Base-by-base conservation (phyloP, 2,329 filamentous ascomycete genomes). In the Diaporthe vexans region DNA sequence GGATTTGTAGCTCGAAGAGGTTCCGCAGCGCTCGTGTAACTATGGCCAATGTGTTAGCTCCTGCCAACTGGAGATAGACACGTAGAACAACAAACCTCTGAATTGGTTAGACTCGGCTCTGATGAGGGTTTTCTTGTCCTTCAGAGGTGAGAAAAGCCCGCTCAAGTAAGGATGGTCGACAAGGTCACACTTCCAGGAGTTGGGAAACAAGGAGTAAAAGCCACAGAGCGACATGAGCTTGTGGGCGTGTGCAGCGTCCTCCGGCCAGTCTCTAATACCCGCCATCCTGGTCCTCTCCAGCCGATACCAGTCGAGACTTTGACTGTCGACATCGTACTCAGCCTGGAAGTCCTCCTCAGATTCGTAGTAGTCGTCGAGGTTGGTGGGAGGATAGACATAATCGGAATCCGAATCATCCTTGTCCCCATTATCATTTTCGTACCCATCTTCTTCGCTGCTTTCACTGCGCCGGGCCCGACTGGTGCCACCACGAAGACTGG, bases 171-270 rank as follows among this genome's bases (percentile, higher is more conserved):
- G 81, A 75, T 82, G 80, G 63, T 81, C 82, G 68, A 78, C 76
- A 71, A 83, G 82, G 73, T 80, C 79, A 70, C 80, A 73, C 46
- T 74, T 75, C 82, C 82, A 83, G 17, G 75, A 77, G 3, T 79
- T 80, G 15, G 80, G 79, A 69, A 84, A 77, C 77, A 84, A 79
- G 6, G 82, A 82, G 70, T 83, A 81, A 43, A 79, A 76, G 2
- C 82, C 82, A 58, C 82, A 81, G 73, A 84, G 79, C 21, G 79
- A 80, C 29, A 83, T 77, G 63, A 83, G 77, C 57, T 79, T 81
- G 77, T 83, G 82, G 26, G 83, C 76, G 24, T 77, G 79, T 17
- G 71, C 75, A 68, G 83, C 81, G 52, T 82, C 80, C 8, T 54
- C 71, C n/a, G 81, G 81, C 82, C 82, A 84, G 5, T 52, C 33